Evolutionary conservation across 495 filamentous ascomycete species (phyloP).

Genomic region (Pyrenula aspistea): DNA sequence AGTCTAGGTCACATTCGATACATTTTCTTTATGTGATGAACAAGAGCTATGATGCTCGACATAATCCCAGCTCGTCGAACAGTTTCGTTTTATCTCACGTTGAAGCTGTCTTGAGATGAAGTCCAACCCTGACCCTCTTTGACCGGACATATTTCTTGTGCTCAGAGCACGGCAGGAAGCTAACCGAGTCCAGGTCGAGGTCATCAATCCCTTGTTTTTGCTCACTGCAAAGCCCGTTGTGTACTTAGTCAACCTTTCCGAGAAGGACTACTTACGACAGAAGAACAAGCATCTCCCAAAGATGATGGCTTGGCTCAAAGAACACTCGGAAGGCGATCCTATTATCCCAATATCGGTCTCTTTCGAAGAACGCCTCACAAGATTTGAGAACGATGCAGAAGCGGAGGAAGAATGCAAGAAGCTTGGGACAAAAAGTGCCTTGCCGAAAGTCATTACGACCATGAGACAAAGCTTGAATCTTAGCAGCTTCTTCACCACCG

Average conservation of each 20-base stretch:
- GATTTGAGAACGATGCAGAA: constrained; percentile 63
- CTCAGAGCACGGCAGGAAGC: background rate
- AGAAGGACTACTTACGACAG: constrained; percentile 95
- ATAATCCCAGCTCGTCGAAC: constrained; percentile 99
- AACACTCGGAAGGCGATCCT: constrained; percentile 73
- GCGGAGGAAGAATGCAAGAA: constrained; percentile 83
- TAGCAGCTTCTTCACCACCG: constrained; percentile 93
- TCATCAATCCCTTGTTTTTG: constrained; percentile 93
- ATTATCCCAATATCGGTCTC: constrained; percentile 85
- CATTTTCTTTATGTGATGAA: constrained; percentile 66
- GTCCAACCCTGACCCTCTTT: constrained; percentile 38
- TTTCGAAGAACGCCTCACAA: constrained; percentile 85
- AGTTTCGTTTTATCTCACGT: constrained; percentile 54
- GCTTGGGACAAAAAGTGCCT: constrained; percentile 70
- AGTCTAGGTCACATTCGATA: constrained; percentile 21
- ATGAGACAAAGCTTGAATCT: constrained; percentile 91
- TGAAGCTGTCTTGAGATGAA: constrained; percentile 77
- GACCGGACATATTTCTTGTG: no score
- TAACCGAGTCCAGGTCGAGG: constrained; percentile 59
- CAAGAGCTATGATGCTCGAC: constrained; percentile 90
- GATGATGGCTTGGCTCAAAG: constrained; percentile 88
- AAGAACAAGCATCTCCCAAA: constrained; percentile 98
- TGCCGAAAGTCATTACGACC: constrained; percentile 86
- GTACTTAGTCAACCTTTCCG: constrained; percentile 91
- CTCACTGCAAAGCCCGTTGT: constrained; percentile 96